Evolutionary conservation across 371 early-diverging fungal species (phyloP).

Genomic region (Rhizopus arrhizus): DNA sequence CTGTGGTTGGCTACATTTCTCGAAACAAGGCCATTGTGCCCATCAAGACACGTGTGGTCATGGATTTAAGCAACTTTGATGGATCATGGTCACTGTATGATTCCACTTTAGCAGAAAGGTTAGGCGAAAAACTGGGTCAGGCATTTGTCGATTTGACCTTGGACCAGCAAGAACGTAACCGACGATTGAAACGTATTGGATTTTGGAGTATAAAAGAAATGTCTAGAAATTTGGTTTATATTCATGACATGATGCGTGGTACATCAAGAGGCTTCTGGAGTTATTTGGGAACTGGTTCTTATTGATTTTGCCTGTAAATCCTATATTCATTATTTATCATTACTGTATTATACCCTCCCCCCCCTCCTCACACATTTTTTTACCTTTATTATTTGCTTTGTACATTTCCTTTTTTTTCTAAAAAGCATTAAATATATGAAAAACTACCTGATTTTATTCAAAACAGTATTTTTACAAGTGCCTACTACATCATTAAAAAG

Average conservation of each 20-base stretch:
- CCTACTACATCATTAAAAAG: too few relatives aligned
- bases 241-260: conserved; percentile 85
- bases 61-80: conserved; percentile 86
- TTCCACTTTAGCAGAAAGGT: conserved; percentile 74
- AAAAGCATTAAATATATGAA: too few relatives aligned
- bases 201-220: conserved; percentile 84
- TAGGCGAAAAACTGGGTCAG: conserved; percentile 82
- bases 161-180: conserved; percentile 84
- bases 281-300: conserved; percentile 51
- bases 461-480: too few relatives aligned
- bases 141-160: conserved; percentile 77
- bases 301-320: not conserved
- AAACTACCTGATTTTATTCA: too few relatives aligned
- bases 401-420: too few relatives aligned
- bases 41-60: conserved; percentile 75
- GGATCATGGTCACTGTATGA: conserved; percentile 93
- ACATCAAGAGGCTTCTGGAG: conserved; percentile 76
- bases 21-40: conserved; percentile 85
- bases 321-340: not conserved
- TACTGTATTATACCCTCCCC: conserved; percentile 2
- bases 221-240: conserved; percentile 67
- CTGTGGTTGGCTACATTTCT: conserved; percentile 95
- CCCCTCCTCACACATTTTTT: not conserved
- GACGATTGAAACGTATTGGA: conserved; percentile 85
- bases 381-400: too few relatives aligned